These are phyloP conservation scores for Carex scoparia DNA, from an alignment of 176 grass and related monocot genomes.

Conservation along the genomic window DNA sequence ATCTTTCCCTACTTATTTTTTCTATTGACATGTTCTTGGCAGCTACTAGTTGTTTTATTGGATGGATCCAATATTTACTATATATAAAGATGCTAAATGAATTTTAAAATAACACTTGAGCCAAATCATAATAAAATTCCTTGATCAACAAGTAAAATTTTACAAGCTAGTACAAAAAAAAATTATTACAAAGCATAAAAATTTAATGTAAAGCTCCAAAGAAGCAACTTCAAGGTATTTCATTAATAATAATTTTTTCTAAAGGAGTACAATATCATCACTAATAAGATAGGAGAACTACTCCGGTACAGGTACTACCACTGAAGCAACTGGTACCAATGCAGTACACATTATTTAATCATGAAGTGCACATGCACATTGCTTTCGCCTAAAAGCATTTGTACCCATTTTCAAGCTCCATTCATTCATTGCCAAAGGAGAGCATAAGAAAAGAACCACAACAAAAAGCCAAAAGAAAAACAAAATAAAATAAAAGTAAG, in stretches of 20 bases:
- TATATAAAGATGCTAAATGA: background rate
- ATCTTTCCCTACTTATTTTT: background rate
- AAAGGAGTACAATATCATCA: background rate
- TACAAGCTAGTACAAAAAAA: background rate
- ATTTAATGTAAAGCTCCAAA: background rate
- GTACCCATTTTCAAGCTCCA: background rate
- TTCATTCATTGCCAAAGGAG: background rate
- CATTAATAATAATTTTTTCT: too few relatives aligned
- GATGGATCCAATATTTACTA: background rate
- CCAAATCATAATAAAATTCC: background rate
- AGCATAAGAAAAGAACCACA: background rate
- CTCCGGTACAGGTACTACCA: background rate
- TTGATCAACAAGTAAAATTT: background rate
- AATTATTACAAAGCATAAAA: background rate
- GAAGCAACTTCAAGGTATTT: background rate
- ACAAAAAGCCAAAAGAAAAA: background rate
- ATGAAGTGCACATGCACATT: background rate
- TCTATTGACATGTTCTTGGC: background rate
- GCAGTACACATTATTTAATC: background rate
- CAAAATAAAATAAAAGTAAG: background rate
- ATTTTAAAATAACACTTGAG: background rate
- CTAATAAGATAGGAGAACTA: too few relatives aligned
- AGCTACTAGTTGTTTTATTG: slow-evolving; percentile 1
- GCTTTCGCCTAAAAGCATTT: background rate
- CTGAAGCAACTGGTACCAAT: background rate